phyloP scores from a whole-genome alignment of 1,284 basidiomycete genomes.

The Anthracocystis panici-leucophaei region DNA sequence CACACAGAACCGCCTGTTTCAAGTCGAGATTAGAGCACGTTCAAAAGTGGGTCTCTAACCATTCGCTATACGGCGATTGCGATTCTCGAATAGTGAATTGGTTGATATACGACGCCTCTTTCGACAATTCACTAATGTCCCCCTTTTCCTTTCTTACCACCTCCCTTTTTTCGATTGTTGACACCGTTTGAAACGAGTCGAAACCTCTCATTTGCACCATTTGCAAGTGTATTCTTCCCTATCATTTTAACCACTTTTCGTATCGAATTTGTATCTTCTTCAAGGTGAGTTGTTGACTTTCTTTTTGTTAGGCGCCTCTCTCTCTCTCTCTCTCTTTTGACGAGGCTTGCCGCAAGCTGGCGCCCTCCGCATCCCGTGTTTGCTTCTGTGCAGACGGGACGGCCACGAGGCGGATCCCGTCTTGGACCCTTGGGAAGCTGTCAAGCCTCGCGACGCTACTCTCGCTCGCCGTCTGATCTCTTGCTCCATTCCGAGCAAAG shows the following conservation, averaged over 20 bases:
- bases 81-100: constrained; percentile 5
- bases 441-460: constrained; percentile 2
- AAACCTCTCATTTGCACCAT: constrained; percentile 9
- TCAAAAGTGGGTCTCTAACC: constrained; percentile 9
- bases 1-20: background rate
- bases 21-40: constrained; percentile 1
- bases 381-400: constrained; percentile 4
- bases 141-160: constrained; percentile 28
- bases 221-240: background rate
- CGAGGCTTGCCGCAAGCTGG: background rate
- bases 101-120: constrained; percentile 17
- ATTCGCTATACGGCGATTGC: background rate
- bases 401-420: constrained; percentile 2
- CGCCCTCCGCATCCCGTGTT: constrained; percentile 7
- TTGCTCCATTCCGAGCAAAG: background rate
- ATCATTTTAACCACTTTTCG: constrained; percentile 1
- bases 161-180: constrained; percentile 15
- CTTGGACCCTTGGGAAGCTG: constrained; percentile 6
- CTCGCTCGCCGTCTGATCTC: too few species aligned
- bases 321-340: background rate
- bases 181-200: constrained; percentile 2
- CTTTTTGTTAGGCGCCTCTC: background rate
- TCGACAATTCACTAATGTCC: constrained; percentile 17
- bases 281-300: constrained; percentile 1
- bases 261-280: background rate